phyloP scores from a whole-genome alignment of 2,329 filamentous ascomycete species.

The Boeremia exigua region DNA sequence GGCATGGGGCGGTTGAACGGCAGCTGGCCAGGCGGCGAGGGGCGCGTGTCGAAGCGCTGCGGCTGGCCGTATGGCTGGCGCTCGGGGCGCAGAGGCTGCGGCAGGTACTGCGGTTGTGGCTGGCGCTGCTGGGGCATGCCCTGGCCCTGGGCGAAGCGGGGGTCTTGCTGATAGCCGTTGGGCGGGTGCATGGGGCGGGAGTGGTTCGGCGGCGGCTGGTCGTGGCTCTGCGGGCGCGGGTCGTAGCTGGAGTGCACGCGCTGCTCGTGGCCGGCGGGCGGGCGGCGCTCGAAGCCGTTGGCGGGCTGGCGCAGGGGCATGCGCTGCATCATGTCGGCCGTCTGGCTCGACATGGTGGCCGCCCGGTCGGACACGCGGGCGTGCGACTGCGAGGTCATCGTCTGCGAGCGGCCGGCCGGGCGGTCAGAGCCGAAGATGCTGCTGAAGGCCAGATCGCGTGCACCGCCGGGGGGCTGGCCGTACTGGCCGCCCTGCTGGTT shows the following conservation, averaged over 20 bases:
- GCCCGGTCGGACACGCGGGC: conserved; percentile 72
- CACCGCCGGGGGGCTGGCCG: conserved; percentile 60
- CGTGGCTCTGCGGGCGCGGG: conserved; percentile 36
- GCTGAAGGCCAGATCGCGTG: conserved; percentile 93
- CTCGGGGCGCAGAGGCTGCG: conserved; percentile 66
- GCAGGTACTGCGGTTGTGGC: conserved; percentile 63
- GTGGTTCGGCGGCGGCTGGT: conserved; percentile 34
- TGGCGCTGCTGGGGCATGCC: conserved; percentile 43
- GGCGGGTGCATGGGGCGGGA: conserved; percentile 37
- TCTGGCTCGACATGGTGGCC: conserved; percentile 66
- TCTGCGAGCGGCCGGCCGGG: conserved; percentile 81
- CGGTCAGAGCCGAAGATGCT: conserved; percentile 94
- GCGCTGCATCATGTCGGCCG: conserved; percentile 63
- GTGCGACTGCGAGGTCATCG: conserved; percentile 82
- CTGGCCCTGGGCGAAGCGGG: conserved; percentile 43
- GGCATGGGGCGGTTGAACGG: conserved; percentile 62
- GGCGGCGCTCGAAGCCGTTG: conserved; percentile 49
- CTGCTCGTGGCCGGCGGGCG: conserved; percentile 38
- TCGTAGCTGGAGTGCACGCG: conserved; percentile 32
- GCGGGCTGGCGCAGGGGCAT: conserved; percentile 64
- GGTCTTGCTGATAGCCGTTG: conserved; percentile 49
- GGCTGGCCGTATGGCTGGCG: conserved; percentile 75
- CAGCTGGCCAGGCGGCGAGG: conserved; percentile 57
- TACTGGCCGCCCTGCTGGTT: conserved; percentile 64
- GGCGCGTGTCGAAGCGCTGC: conserved; percentile 70